Conservation (phyloP, 352 stramenopile species). For the Globisporangium ultimum region DNA sequence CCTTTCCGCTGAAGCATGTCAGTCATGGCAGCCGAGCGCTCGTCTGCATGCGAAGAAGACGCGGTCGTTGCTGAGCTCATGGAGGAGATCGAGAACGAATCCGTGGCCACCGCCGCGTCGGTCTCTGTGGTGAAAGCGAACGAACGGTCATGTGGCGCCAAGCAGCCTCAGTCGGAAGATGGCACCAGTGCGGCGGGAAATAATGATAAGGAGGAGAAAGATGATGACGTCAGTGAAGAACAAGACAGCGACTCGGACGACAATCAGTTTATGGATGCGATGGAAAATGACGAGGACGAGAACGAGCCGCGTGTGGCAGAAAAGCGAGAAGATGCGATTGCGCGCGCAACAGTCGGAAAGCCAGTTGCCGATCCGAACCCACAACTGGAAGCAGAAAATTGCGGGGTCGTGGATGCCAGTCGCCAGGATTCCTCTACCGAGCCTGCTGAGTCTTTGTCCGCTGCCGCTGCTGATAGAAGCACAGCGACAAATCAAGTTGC, state of each 20-base stretch:
- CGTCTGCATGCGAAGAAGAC: neutral
- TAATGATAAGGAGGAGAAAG: neutral
- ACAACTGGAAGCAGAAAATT: too few relatives aligned
- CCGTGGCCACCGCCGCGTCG: neutral
- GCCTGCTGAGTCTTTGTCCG: too few relatives aligned
- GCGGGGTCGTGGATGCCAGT: too few relatives aligned
- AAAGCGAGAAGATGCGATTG: neutral
- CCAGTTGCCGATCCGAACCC: neutral
- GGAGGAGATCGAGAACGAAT: neutral
- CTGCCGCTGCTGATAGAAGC: too few relatives aligned
- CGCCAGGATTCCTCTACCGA: too few relatives aligned
- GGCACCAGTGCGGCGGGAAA: neutral
- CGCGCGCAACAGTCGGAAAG: neutral
- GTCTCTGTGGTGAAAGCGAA: neutral
- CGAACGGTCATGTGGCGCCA: neutral
- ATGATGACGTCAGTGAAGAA: neutral
- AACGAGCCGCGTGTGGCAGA: too few relatives aligned
- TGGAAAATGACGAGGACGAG: slow-evolving; percentile 1
- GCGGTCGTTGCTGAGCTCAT: neutral
- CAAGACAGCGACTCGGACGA: slow-evolving; percentile 3
- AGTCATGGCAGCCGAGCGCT: slow-evolving; percentile 9
- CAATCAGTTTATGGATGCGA: slow-evolving; percentile 15
- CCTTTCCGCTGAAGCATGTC: neutral
- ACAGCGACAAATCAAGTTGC: neutral
- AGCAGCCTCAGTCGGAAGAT: slow-evolving; percentile 1